Percentiles rank a stretch among this genome's conserved stretches.
Evolutionary conservation across 345 rosid genomes (phyloP).

Genomic region (Populus nigra): DNA sequence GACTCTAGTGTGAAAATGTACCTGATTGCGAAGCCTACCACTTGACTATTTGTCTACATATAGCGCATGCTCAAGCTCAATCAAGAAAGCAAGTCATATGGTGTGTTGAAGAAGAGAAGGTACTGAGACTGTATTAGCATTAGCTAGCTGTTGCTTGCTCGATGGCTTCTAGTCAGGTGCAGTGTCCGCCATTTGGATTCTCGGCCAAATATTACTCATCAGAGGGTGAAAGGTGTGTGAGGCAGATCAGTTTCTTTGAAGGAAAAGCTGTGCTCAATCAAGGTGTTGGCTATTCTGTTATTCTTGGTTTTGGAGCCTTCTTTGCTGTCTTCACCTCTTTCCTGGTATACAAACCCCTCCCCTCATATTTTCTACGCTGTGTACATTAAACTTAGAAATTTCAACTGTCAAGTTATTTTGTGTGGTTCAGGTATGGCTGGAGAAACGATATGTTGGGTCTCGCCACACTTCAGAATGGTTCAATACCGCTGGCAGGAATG

Average conservation of each 20-base stretch:
- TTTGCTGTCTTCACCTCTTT: constrained; percentile 86
- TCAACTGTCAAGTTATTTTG: background rate
- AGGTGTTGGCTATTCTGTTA: constrained; percentile 78
- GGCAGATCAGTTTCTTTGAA: constrained; percentile 71
- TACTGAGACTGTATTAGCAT: too few relatives aligned
- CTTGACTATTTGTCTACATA: too few relatives aligned
- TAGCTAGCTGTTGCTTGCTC: background rate
- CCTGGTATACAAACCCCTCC: constrained; percentile 36
- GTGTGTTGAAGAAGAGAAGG: background rate
- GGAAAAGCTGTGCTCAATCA: constrained; percentile 65
- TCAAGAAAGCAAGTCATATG: background rate
- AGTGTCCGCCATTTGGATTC: constrained; percentile 74
- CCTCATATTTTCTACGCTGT: background rate
- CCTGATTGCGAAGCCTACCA: too few relatives aligned
- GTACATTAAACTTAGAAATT: background rate
- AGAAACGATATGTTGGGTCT: constrained; percentile 81
- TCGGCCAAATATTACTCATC: constrained; percentile 58
- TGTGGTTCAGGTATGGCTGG: constrained; percentile 70
- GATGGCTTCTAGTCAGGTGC: constrained; percentile 17
- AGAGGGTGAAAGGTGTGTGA: constrained; percentile 45
- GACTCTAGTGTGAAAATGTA: too few relatives aligned
- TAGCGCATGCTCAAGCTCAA: background rate
- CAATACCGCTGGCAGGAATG: constrained; percentile 96
- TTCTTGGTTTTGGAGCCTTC: constrained; percentile 89
- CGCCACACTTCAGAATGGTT: constrained; percentile 93